phyloP scores from a whole-genome alignment of 2,329 filamentous ascomycete genomes.

The Aspergillus aculeatus region DNA sequence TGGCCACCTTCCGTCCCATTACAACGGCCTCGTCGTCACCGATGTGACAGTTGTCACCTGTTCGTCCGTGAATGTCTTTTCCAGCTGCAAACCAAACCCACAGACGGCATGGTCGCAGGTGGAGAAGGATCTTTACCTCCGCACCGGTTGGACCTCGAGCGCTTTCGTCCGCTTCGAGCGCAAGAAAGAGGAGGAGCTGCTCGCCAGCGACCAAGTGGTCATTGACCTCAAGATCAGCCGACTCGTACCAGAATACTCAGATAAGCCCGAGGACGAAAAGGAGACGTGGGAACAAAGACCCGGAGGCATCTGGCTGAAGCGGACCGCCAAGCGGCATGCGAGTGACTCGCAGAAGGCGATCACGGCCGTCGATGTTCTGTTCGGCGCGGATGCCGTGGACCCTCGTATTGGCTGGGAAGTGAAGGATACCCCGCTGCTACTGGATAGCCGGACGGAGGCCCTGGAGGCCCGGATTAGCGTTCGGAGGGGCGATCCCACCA shows the following conservation, averaged over 20 bases:
- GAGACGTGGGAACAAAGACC: slow-evolving; percentile 76
- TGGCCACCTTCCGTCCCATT: slow-evolving; percentile 80
- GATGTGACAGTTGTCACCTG: slow-evolving; percentile 79
- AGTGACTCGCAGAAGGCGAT: slow-evolving; percentile 73
- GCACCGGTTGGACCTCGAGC: slow-evolving; percentile 68
- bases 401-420: slow-evolving; percentile 83
- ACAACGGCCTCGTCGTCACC: slow-evolving; percentile 79
- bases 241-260: slow-evolving; percentile 62
- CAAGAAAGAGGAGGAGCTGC: slow-evolving; percentile 82
- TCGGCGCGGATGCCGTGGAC: slow-evolving; percentile 87
- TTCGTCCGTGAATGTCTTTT: slow-evolving; percentile 70
- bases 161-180: slow-evolving; percentile 80
- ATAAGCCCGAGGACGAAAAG: slow-evolving; percentile 54
- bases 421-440: slow-evolving; percentile 68
- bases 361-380: slow-evolving; percentile 81
- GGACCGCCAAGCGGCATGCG: slow-evolving; percentile 68
- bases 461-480: slow-evolving; percentile 75
- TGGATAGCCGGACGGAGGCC: slow-evolving; percentile 61
- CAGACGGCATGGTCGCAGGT: slow-evolving; percentile 73
- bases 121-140: slow-evolving; percentile 85
- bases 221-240: slow-evolving; percentile 74
- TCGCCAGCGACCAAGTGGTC: slow-evolving; percentile 71
- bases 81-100: slow-evolving; percentile 69
- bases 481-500: slow-evolving; percentile 66
- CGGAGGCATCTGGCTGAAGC: slow-evolving; percentile 78